Evolutionary conservation across 768 basidiomycete species (phyloP), one percentile per base, ranked within the genome.

Genomic region (Serendipita indica): DNA sequence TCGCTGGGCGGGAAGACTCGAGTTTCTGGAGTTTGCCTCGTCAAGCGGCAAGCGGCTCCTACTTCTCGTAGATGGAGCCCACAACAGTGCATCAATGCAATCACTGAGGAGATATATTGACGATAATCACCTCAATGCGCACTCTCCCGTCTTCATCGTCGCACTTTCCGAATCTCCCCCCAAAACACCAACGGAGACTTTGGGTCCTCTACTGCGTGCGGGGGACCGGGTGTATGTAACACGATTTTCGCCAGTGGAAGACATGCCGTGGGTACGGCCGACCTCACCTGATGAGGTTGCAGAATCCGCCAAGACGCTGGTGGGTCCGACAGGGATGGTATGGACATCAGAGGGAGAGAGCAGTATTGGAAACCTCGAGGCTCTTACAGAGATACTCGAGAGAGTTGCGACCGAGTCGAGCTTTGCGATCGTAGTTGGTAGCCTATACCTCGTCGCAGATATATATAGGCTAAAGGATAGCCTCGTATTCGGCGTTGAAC

Each of bases 371-470:
- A 28, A 49, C 63, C 35, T 61, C 57, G 62, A 75, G 68, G 81
- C 82, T 33, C 70, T 84, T n/a, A 64, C 70, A n/a, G 77, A 75
- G 72, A 70, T 72, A 20, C 63, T 61, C 1, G 58, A 60, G 28
- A 59, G 61, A 22, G 58, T 20, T 58, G 62, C 43, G 65, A 46
- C 25, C 4, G 63, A 69, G 0, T 69, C 65, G 6, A 67, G 66
- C n/a, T 65, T 90, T 57, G 77, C 86, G 0, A 77, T 96, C 10
- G 66, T 94, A 1, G 84, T 89, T 22, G 96, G 94, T 35, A 98
- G 96, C 70, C 68, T 98, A 65, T 99, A 99, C 71, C 78, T 97
- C 35, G 89, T 91, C 1, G 90, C 91, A 7, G 94, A 98, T 72
- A 81, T 93, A 58, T 96, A 94, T 72, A 74, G 91, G 59, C 64